Evolutionary conservation across 371 early-diverging fungal species (phyloP).

Genomic region (Dichotomocladium elegans): DNA sequence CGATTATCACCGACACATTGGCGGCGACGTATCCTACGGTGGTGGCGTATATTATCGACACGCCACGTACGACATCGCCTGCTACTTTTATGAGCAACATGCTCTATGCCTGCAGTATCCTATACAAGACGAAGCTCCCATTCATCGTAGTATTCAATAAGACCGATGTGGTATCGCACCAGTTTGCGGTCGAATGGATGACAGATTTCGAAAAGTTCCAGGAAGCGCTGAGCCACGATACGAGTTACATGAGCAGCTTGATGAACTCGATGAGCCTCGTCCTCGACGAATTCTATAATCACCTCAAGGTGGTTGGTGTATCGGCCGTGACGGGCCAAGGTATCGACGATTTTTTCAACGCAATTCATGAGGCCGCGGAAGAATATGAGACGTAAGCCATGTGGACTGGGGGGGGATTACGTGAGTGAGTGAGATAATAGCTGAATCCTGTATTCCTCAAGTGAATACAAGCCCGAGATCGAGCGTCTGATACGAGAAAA

Average conservation of each 20-base stretch:
- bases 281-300: conserved; percentile 97
- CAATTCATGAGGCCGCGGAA: conserved; percentile 76
- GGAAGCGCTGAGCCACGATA: conserved; percentile 71
- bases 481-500: conserved; percentile 66
- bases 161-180: conserved; percentile 87
- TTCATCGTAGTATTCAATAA: conserved; percentile 98
- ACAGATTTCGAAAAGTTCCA: conserved; percentile 95
- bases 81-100: conserved; percentile 99
- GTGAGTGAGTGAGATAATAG: neutral
- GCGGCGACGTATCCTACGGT: conserved; percentile 92
- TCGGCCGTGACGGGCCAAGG: conserved; percentile 95
- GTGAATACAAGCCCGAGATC: conserved; percentile 79
- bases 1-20: conserved; percentile 95
- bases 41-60: conserved; percentile 96
- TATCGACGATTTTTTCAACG: conserved; percentile 87
- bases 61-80: conserved; percentile 88
- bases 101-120: conserved; percentile 96
- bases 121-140: conserved; percentile 95
- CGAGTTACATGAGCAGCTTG: conserved; percentile 87
- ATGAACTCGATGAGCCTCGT: conserved; percentile 95
- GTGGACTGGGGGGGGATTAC: neutral
- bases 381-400: conserved; percentile 69
- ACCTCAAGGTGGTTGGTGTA: conserved; percentile 85
- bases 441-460: neutral
- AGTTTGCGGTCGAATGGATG: conserved; percentile 96